Percentiles rank a stretch among this genome's conserved stretches.
Conservation (phyloP, 345 rosid species). For the Raphanus sativus region DNA sequence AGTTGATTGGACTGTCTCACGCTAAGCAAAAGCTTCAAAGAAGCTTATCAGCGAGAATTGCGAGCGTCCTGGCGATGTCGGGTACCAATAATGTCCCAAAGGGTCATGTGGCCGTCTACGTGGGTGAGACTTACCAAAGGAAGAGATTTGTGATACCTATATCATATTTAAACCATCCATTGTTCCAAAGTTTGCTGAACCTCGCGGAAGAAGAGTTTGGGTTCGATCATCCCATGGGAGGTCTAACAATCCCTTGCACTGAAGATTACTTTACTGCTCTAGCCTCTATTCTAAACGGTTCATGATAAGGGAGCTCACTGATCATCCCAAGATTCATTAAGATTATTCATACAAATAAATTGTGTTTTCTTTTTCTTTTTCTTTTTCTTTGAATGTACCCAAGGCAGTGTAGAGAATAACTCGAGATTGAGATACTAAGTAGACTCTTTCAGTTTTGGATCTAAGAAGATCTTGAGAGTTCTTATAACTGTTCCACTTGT, state of each 20-base stretch:
- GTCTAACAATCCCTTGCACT: conserved; percentile 81
- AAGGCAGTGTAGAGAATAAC: conserved; percentile 33
- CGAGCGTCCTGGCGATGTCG: conserved; percentile 40
- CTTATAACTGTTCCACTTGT: conserved; percentile 6
- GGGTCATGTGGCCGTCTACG: conserved; percentile 43
- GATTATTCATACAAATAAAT: not conserved
- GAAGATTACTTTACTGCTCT: conserved; percentile 59
- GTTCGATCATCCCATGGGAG: conserved; percentile 80
- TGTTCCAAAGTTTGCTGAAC: conserved; percentile 57
- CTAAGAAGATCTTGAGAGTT: conserved; percentile 16
- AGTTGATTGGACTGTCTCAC: conserved; percentile 52
- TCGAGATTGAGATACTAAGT: conserved; percentile 52
- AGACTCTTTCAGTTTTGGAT: conserved; percentile 25
- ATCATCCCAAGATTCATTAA: not conserved
- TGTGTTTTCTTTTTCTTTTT: not conserved
- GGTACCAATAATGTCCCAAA: conserved; percentile 45
- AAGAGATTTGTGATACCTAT: conserved; percentile 73
- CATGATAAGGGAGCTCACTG: conserved; percentile 27
- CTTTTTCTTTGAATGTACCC: not conserved
- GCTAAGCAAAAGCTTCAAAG: conserved; percentile 75
- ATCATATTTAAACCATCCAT: conserved; percentile 63
- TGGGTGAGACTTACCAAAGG: conserved; percentile 43
- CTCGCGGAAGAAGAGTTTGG: conserved; percentile 82
- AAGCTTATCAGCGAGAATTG: conserved; percentile 50
- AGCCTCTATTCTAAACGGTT: conserved; percentile 49